phyloP scores from a whole-genome alignment of 129 eudicot genomes.

The Escallonia herrerae region DNA sequence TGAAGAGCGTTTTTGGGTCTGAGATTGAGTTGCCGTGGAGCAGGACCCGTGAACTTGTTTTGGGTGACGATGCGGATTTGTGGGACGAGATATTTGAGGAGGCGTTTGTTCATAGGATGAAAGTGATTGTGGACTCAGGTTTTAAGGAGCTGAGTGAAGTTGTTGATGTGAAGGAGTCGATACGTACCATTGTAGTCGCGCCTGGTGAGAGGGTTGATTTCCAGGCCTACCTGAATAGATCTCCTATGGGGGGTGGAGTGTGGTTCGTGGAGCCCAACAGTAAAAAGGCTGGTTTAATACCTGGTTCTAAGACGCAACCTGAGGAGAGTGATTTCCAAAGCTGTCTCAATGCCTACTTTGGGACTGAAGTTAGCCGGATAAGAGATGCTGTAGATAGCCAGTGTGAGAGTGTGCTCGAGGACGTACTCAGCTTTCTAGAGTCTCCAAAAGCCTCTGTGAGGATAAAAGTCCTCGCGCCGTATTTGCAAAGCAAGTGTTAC shows the following conservation, averaged over 20 bases:
- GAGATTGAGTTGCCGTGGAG: slow-evolving; percentile 94
- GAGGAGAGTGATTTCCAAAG: slow-evolving; percentile 56
- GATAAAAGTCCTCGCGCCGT: slow-evolving; percentile 62
- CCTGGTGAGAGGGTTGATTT: slow-evolving; percentile 50
- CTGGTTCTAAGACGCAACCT: slow-evolving; percentile 36
- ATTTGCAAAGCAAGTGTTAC: slow-evolving; percentile 68
- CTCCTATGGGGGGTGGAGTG: slow-evolving; percentile 71
- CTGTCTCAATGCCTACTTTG: slow-evolving; percentile 75
- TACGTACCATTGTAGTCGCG: slow-evolving; percentile 31
- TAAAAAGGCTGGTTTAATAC: slow-evolving; percentile 30
- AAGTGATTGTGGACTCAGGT: slow-evolving; percentile 58
- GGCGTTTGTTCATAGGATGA: slow-evolving; percentile 80
- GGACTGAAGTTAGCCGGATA: slow-evolving; percentile 78
- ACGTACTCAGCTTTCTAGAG: slow-evolving; percentile 69
- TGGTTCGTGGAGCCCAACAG: slow-evolving; percentile 68
- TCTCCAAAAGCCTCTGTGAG: slow-evolving; percentile 88
- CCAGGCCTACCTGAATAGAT: slow-evolving; percentile 53
- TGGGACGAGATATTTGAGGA: slow-evolving; percentile 96
- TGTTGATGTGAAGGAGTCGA: slow-evolving; percentile 63
- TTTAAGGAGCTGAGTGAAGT: slow-evolving; percentile 43
- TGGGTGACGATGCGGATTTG: slow-evolving; percentile 80
- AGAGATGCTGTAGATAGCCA: slow-evolving; percentile 78
- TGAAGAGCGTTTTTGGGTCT: slow-evolving; percentile 86
- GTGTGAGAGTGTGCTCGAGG: slow-evolving; percentile 73
- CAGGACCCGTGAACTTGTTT: slow-evolving; percentile 88